phyloP scores from a whole-genome alignment of 306 rosid genomes.

The Vicia faba region DNA sequence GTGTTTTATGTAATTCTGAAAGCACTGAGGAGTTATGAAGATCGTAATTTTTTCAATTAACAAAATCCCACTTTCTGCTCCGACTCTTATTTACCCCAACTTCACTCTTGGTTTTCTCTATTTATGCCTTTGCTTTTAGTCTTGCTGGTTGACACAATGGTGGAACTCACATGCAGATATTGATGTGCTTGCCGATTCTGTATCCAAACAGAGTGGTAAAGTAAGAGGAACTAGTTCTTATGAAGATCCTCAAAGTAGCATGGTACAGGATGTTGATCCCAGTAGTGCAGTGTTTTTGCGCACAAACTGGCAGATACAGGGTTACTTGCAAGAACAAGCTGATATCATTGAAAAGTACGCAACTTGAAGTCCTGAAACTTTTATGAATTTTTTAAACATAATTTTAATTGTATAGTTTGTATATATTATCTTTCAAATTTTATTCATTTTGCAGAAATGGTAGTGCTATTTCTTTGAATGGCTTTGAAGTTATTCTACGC shows the following conservation, averaged over 20 bases:
- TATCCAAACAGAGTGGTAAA: slow-evolving; percentile 55
- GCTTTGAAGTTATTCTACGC: slow-evolving; percentile 63
- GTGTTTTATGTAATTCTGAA: slow-evolving; percentile 15
- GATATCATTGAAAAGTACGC: slow-evolving; percentile 79
- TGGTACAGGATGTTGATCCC: slow-evolving; percentile 54
- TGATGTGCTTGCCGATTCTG: slow-evolving; percentile 60
- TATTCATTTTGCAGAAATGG: slow-evolving; percentile 64
- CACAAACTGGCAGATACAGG: slow-evolving; percentile 93
- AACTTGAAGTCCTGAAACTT: slow-evolving; percentile 27
- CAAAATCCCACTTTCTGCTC: slow-evolving; percentile 31
- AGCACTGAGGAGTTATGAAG: slow-evolving; percentile 15
- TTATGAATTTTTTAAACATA: neutral
- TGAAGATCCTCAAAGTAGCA: slow-evolving; percentile 53
- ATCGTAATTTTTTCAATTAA: slow-evolving; percentile 24
- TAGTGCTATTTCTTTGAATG: slow-evolving; percentile 68
- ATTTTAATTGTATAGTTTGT: slow-evolving; percentile 25
- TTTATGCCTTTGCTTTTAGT: slow-evolving; percentile 24
- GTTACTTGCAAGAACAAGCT: slow-evolving; percentile 92
- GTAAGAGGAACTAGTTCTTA: slow-evolving; percentile 58
- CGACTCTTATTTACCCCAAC: slow-evolving; percentile 16
- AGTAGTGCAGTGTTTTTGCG: slow-evolving; percentile 65
- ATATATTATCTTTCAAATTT: slow-evolving; percentile 33
- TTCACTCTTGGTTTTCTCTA: slow-evolving; percentile 13
- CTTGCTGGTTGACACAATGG: slow-evolving; percentile 31
- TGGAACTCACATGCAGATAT: slow-evolving; percentile 53